Base-by-base conservation (phyloP, 148 eudicot species). In the Camellia japonica region DNA sequence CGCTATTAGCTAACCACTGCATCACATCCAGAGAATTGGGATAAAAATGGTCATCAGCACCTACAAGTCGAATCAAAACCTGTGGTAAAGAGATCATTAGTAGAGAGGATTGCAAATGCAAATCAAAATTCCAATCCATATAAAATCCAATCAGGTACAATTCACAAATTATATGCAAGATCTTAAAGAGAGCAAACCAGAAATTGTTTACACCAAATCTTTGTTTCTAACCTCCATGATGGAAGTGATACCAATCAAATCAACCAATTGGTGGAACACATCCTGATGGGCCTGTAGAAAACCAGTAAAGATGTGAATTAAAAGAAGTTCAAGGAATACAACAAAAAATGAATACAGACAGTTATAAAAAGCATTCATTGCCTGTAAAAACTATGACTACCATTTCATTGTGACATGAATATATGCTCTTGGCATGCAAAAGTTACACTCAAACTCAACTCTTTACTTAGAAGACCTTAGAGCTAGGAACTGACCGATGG, bases 41-140 rank as follows among this genome's bases (percentile, higher is more conserved):
- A 85, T 96, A 96, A 59, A 96, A 84, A 83, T 96, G 99, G 81
- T 96, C 99, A 87, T 96, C 98, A 65, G 93, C 90, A 63, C 97
- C 97, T 23, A 96, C 97, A 85, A 96, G 99, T 64, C 98, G 93
- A 82, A 96, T 94, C 84, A 96, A 85, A 79, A 96, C 97, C 99
- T 96, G 93, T 69, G 19, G 19, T 75, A 78, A 61, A 71, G 68
- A 77, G 18, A 18, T 2, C 30, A 43, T 78, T 43, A 82, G 73
- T 16, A 64, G 16, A 55, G 16, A 82, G 23, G 43, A 49, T 66
- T 51, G 44, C 18, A 60, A 73, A 59, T 60, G 54, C 77, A 56
- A 67, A 68, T 47, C 51, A 61, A 68, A 77, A 75, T 49, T 55
- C n/a, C 54, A 76, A 68, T 41, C 60, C 19, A 63, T n/a, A 52